phyloP scores from a whole-genome alignment of 2,329 filamentous ascomycete species.

The Helminthosporium solani region DNA sequence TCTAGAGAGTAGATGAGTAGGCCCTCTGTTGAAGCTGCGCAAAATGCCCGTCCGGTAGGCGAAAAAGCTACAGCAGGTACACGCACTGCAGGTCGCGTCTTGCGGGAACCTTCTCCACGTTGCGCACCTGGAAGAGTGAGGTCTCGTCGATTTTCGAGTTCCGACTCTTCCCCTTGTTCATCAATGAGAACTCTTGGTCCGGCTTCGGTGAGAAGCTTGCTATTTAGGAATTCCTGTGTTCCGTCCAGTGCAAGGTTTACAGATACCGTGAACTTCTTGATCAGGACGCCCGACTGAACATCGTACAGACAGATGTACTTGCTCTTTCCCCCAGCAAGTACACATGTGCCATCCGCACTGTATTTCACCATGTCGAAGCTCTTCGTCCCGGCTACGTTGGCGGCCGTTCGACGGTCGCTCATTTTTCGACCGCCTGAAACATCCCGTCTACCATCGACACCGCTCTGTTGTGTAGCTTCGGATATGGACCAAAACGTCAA shows the following conservation, averaged over 20 bases:
- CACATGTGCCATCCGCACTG: constrained; percentile 86
- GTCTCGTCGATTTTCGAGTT: constrained; percentile 82
- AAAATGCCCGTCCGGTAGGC: constrained; percentile 86
- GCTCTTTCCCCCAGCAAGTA: constrained; percentile 91
- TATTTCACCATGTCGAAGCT: constrained; percentile 86
- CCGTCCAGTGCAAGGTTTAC: constrained; percentile 93
- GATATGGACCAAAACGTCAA: constrained; percentile 92
- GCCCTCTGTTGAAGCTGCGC: constrained; percentile 91
- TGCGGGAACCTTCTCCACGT: constrained; percentile 82
- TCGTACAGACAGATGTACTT: constrained; percentile 99
- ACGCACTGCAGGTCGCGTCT: constrained; percentile 75
- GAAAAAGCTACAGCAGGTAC: constrained; percentile 85
- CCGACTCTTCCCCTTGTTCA: constrained; percentile 82
- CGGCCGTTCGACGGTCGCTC: constrained; percentile 84
- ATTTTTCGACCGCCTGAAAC: constrained; percentile 89
- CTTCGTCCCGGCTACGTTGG: constrained; percentile 87
- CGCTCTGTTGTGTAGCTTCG: constrained; percentile 81
- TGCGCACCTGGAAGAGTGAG: constrained; percentile 79
- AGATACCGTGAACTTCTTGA: constrained; percentile 95
- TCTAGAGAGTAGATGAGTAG: constrained; percentile 92
- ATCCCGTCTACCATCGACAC: constrained; percentile 86
- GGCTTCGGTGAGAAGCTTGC: constrained; percentile 84
- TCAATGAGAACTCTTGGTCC: constrained; percentile 84
- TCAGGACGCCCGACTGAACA: constrained; percentile 83
- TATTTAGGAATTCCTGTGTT: constrained; percentile 96